A percentile compares a stretch with the other conserved stretches of the same genome.
phyloP scores from a whole-genome alignment of 805 yeast species.

The Nakazawaea peltata region DNA sequence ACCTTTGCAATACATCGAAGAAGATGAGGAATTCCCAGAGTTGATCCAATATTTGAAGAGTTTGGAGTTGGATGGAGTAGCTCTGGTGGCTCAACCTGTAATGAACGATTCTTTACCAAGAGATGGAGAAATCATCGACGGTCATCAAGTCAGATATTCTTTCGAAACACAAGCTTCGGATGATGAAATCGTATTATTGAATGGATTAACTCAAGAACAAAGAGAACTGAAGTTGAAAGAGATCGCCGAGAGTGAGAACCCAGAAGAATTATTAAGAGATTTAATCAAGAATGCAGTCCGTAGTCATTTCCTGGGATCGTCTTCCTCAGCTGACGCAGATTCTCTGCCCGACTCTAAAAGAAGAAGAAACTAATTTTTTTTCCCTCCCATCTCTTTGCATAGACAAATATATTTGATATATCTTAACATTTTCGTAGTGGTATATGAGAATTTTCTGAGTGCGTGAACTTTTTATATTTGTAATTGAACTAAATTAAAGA shows the following conservation, averaged over 20 bases:
- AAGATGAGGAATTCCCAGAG: constrained; percentile 82
- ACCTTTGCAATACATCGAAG: constrained; percentile 65
- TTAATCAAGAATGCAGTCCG: constrained; percentile 61
- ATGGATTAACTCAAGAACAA: constrained; percentile 23
- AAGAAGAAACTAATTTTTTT: not conserved
- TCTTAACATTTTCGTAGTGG: too few relatives aligned
- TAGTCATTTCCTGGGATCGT: constrained; percentile 24
- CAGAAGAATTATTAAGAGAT: constrained; percentile 68
- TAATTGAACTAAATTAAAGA: too few relatives aligned
- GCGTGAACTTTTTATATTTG: too few relatives aligned
- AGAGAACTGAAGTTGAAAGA: constrained; percentile 54
- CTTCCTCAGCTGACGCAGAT: too few relatives aligned
- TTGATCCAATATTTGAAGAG: constrained; percentile 53
- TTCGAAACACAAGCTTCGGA: constrained; percentile 36
- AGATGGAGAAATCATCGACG: constrained; percentile 27
- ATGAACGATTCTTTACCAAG: constrained; percentile 18
- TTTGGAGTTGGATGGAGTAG: constrained; percentile 26
- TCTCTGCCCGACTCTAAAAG: not conserved
- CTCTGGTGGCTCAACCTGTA: constrained; percentile 10
- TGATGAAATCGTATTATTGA: constrained; percentile 30
- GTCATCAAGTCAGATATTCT: constrained; percentile 50
- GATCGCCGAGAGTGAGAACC: constrained; percentile 72
- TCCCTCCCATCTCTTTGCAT: too few relatives aligned
- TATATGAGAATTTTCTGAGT: not conserved
- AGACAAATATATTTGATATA: too few relatives aligned